Evolutionary conservation across 106 monocot species (phyloP), one percentile per base, ranked within the genome.

Genomic region (Apostasia ramifera): DNA sequence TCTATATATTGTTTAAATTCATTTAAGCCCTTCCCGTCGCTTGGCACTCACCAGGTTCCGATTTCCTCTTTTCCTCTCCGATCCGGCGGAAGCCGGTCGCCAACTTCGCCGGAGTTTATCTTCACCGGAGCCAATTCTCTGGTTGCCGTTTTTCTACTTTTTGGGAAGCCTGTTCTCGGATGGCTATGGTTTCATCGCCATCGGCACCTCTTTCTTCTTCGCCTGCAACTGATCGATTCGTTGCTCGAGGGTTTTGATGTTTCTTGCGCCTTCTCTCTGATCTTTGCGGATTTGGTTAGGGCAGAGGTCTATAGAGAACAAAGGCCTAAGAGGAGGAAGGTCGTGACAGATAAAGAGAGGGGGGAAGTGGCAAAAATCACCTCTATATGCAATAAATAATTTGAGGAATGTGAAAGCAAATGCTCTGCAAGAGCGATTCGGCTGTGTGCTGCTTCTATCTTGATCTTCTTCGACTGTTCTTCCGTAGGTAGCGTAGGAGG

Each of bases 351-450:
- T 26, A 26, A 26, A 26, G 26, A 26, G 26, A 7, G 59, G 39
- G 40, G 61, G 43, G 44, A 61, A 44, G 61, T 43, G 61, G 41
- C 44, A 42, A 43, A 61, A 12, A 2, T 43, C 61, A 43, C 44
- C 47, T 64, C n/a, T 26, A 26, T 26, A 26, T 26, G 47, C 64
- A 47, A 64, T 45, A 47, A 47, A 45, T 64, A 41, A 45, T 15
- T 64, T 14, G 48, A 44, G 48, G 26, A 26, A 65, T 65, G 65
- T 65, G 37, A 65, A 65, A 12, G 65, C 65, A 15, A 59, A 80
- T 80, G 80, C 74, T 80, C 66, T 70, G 80, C 40, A 70, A 80
- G 63, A 80, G 74, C 80, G 80, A 79, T 13, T 76, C 75, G 4
- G 80, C 83, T 40, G 65, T 83, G 53, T 79, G 64, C 50, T 79